Base-by-base conservation (phyloP, 352 stramenopile species). In the Pythium phragmitis region DNA sequence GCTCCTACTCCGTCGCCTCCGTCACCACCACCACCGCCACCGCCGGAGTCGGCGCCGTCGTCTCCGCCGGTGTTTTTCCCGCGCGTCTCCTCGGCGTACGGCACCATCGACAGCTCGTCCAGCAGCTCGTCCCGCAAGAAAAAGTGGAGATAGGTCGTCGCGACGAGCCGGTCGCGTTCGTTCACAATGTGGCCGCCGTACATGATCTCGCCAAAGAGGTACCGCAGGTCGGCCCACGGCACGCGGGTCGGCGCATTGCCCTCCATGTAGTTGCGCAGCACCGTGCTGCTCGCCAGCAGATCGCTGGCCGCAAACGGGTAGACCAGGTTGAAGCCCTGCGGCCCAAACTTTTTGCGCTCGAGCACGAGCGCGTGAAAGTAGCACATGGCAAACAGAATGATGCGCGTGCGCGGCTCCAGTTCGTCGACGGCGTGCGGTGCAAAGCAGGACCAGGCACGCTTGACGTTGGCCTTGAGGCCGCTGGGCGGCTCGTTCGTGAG, bases 301-400 rank as follows among this genome's bases (percentile, higher is more conserved):
- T 98, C 91, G 21, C 88, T 94, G 0, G 80, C 77, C 1, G 91
- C 82, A 57, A 97, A 98, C 34, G 90, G 90, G 52, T 98, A 98
- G 34, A 84, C 67, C 76, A 97, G 88, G 62, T 98, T 97, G 68
- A 96, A 96, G 2, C 91, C 91, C 53, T 96, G 87, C 0, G 88
- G 64, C 1, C 91, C 91, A 57, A 97, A 98, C 65, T 95, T 97
- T 60, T 96, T 96, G 58, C 91, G 81, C 60, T 98, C 91, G 16
- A 98, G 72, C 85, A 98, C 92, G 37, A 98, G 73, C 16, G 89
- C 87, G 74, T 98, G 91, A 73, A 98, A 98, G 65, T 97, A 94
- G 73, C 91, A 98, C 39, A 98, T 75, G 13, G 80, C 88, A 60
- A 98, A 97, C 12, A 97, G 65, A 48, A 97, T 96, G 19, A 85